A percentile compares a stretch with the other conserved stretches of the same genome.
Conservation (phyloP, 2,329 filamentous ascomycete genomes). For the Epichloe scottii region DNA sequence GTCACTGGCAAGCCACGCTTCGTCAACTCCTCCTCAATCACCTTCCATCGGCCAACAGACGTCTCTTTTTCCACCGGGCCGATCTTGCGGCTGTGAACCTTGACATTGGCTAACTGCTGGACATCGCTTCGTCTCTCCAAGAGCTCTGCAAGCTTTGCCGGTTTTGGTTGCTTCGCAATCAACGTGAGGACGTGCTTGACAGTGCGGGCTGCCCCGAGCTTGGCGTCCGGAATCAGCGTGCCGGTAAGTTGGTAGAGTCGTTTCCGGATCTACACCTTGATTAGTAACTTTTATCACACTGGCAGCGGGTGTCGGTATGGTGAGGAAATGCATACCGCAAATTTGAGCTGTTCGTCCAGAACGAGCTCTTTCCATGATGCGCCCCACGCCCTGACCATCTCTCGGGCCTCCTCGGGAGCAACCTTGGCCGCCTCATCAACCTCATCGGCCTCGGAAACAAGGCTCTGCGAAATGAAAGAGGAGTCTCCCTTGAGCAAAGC, state of each 20-base stretch:
- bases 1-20: conserved; percentile 47
- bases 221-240: conserved; percentile 58
- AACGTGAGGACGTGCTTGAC: conserved; percentile 42
- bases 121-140: conserved; percentile 38
- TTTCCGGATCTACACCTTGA: conserved; percentile 54
- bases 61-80: conserved; percentile 62
- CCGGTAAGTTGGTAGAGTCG: conserved; percentile 73
- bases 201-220: conserved; percentile 43
- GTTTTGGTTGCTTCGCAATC: conserved; percentile 40
- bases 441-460: conserved; percentile 19
- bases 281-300: no score
- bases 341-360: conserved; percentile 52
- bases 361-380: conserved; percentile 44
- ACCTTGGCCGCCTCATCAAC: conserved; percentile 13
- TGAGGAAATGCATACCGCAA: conserved; percentile 47
- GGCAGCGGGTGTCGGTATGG: no score
- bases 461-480: conserved; percentile 18
- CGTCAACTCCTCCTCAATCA: conserved; percentile 59
- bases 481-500: conserved; percentile 27
- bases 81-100: conserved; percentile 49
- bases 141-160: conserved; percentile 50
- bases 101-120: conserved; percentile 52
- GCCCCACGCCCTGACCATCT: conserved; percentile 34
- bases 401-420: conserved; percentile 27
- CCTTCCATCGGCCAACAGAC: conserved; percentile 63